phyloP scores from a whole-genome alignment of 2,329 filamentous ascomycete species.

The Sarocladium oryzae region DNA sequence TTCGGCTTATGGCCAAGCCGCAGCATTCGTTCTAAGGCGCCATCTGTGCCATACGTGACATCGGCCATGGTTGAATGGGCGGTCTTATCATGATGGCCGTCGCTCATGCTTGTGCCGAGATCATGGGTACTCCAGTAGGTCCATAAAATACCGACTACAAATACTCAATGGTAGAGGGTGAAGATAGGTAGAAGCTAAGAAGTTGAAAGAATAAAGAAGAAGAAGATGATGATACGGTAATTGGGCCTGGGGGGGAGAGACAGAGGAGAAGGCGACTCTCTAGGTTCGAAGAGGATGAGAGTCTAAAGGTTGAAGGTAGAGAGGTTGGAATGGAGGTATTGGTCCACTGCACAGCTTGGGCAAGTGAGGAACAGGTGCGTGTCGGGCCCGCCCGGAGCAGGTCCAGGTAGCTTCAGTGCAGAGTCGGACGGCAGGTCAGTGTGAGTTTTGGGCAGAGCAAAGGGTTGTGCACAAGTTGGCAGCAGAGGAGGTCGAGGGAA shows the following conservation, averaged over 20 bases:
- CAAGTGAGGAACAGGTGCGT: background rate
- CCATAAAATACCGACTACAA: conserved; percentile 5
- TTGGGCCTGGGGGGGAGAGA: no score
- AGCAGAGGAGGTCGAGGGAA: background rate
- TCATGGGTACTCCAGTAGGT: background rate
- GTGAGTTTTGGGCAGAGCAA: background rate
- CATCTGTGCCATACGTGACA: conserved; percentile 38
- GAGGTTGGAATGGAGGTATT: background rate
- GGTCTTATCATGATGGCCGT: conserved; percentile 20
- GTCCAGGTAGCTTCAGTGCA: background rate
- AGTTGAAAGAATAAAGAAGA: background rate
- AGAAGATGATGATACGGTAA: background rate
- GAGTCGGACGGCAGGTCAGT: background rate
- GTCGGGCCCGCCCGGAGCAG: background rate
- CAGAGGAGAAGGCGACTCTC: no score
- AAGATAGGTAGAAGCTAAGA: background rate
- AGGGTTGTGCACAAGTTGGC: background rate
- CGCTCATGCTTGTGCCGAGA: conserved; percentile 20
- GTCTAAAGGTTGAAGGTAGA: background rate
- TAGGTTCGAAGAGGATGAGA: no score
- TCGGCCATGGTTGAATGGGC: conserved; percentile 37
- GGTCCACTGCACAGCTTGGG: background rate
- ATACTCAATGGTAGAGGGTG: background rate
- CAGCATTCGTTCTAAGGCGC: conserved; percentile 33
- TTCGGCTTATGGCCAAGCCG: conserved; percentile 28